These are phyloP conservation scores for Suillus bovinus DNA, from an alignment of 768 basidiomycete genomes.

Conservation along the genomic window DNA sequence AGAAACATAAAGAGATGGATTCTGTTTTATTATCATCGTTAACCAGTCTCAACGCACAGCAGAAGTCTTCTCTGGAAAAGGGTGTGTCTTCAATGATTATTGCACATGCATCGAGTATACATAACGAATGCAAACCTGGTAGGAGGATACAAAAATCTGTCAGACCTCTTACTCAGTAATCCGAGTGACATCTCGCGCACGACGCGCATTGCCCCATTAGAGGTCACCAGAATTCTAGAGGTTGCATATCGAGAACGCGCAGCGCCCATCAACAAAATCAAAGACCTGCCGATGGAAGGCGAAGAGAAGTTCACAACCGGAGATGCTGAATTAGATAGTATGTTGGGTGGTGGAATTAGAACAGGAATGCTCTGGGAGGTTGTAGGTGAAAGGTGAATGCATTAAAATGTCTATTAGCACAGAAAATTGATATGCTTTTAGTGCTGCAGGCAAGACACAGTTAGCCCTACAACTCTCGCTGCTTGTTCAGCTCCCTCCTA, in stretches of 20 bases:
- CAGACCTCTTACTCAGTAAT: constrained; percentile 51
- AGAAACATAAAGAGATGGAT: constrained; percentile 4
- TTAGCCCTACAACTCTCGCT: constrained; percentile 83
- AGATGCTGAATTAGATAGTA: constrained; percentile 63
- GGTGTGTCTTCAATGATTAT: constrained; percentile 28
- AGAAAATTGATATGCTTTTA: constrained; percentile 33
- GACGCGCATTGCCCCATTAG: constrained; percentile 51
- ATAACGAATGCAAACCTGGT: neutral
- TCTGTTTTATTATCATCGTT: constrained; percentile 14
- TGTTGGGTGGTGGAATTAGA: constrained; percentile 77
- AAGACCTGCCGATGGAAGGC: constrained; percentile 33
- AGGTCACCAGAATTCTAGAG: constrained; percentile 52
- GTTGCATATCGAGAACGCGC: constrained; percentile 46
- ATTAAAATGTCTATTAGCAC: constrained; percentile 5
- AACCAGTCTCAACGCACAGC: constrained; percentile 28
- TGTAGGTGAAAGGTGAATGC: constrained; percentile 79
- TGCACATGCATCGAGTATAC: neutral
- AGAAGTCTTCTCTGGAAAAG: constrained; percentile 38
- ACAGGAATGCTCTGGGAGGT: constrained; percentile 87
- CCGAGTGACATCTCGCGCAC: constrained; percentile 55
- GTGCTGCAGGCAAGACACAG: constrained; percentile 95
- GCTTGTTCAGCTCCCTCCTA: constrained; percentile 66
- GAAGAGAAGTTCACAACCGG: constrained; percentile 70
- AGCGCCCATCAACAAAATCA: constrained; percentile 42
- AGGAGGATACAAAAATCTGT: constrained; percentile 51